Evolutionary conservation across 2,329 filamentous ascomycete genomes (phyloP), one percentile per base, ranked within the genome.

Genomic region (Pezicula rhizophila): DNA sequence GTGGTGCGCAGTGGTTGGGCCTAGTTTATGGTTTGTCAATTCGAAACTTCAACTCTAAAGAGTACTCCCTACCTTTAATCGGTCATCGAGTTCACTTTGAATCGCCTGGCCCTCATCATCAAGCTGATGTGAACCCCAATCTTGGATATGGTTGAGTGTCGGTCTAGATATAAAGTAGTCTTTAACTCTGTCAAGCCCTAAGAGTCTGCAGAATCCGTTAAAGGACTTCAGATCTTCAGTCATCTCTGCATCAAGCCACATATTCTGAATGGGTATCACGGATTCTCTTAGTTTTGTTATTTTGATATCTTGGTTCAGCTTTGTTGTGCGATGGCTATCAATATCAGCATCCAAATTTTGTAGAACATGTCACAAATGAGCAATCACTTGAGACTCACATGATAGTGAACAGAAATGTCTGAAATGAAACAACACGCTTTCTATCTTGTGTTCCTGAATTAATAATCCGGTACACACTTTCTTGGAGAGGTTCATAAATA

Each of bases 371-470:
- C 8, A 11, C 8, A 11, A 31, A 31, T 11, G 8, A 12, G 11
- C 8, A 31, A 31, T 11, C 28, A 31, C 10, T 12, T 18, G 17
- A 15, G 37, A 65, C 75, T 63, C 70, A 86, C 80, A 93, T 85
- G 53, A 99, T 93, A 51, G 95, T 93, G 65, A 99, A 95, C 1
- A 97, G 75, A 54, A 97, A 92, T 8, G 90, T 92, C 58, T 84
- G 87, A 60, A 95, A 91, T 2, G 91, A 89, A 61, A 93, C 84
- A 49, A 88, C 82, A 28, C 91, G 80, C 62, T 91, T 89, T 60
- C 92, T 85, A 60, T 96, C 92, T 26, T 87, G 70, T 47, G 79
- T 77, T 26, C 86, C 81, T 42, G 87, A 80, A 53, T 82, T 75
- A 63, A 87, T 78, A 72, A 95, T 83, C 64, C 92, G 86, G 51